Conservation (phyloP, 176 grass and related monocot genomes). For the Melocanna baccifera region DNA sequence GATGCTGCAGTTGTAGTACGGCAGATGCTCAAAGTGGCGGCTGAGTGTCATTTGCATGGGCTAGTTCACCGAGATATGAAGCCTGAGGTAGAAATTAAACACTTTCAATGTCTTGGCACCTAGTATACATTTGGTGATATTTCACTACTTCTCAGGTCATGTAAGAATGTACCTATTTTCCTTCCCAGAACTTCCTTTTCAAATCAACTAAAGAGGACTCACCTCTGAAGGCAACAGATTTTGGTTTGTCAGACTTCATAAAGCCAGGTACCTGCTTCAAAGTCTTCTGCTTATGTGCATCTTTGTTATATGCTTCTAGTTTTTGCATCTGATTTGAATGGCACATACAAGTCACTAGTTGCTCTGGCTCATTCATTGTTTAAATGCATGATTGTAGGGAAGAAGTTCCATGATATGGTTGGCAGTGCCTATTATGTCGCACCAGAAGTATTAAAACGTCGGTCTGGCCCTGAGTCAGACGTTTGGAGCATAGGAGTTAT, state of each 20-base stretch:
- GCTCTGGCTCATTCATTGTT: constrained; percentile 11
- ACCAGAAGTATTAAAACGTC: constrained; percentile 88
- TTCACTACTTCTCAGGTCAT: constrained; percentile 45
- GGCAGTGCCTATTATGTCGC: constrained; percentile 99
- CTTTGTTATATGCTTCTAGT: constrained; percentile 22
- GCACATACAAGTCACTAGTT: not conserved
- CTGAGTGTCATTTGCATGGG: constrained; percentile 92
- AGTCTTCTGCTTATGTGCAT: not conserved
- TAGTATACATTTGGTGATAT: constrained; percentile 51
- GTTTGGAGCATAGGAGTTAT: constrained; percentile 99
- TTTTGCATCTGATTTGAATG: constrained; percentile 11
- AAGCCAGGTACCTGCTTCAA: constrained; percentile 61
- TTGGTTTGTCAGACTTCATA: constrained; percentile 95
- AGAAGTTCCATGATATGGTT: constrained; percentile 92
- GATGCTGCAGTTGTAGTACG: constrained; percentile 92
- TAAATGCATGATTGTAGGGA: constrained; percentile 53
- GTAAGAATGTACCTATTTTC: constrained; percentile 56
- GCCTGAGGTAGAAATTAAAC: constrained; percentile 75
- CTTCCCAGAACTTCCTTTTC: constrained; percentile 98
- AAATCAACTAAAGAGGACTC: constrained; percentile 83
- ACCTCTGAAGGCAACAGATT: constrained; percentile 92
- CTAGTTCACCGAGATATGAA: constrained; percentile 99
- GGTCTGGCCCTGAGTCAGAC: constrained; percentile 90
- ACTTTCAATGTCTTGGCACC: constrained; percentile 23
- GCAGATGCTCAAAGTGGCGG: constrained; percentile 98